A percentile compares a stretch with the other conserved stretches of the same genome.
Evolutionary conservation across 2,329 filamentous ascomycete species (phyloP).

Genomic region (Chrysosphaeria jannelii): DNA sequence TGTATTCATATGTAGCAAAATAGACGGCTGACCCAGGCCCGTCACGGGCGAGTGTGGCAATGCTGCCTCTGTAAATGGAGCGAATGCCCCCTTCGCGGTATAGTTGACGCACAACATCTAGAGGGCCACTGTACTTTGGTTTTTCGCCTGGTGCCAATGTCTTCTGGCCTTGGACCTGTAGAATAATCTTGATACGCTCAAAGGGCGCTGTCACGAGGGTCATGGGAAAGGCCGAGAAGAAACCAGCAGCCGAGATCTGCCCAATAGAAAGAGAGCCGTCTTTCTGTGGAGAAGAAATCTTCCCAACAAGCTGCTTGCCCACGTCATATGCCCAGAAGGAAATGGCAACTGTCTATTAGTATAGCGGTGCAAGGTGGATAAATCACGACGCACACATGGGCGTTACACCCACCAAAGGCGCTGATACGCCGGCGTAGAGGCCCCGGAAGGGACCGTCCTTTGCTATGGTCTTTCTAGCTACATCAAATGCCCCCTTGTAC

Average conservation of each 20-base stretch:
- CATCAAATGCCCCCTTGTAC: slow-evolving; percentile 72
- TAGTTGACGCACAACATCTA: slow-evolving; percentile 77
- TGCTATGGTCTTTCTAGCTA: slow-evolving; percentile 65
- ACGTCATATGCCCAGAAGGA: slow-evolving; percentile 76
- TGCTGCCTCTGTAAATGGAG: slow-evolving; percentile 72
- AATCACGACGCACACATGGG: slow-evolving; percentile 62
- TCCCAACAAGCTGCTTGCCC: slow-evolving; percentile 63
- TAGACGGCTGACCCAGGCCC: slow-evolving; percentile 83
- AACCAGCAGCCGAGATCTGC: slow-evolving; percentile 75
- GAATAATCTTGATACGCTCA: slow-evolving; percentile 92
- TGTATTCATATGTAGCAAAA: slow-evolving; percentile 89
- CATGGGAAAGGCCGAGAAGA: slow-evolving; percentile 95
- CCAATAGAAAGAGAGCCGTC: slow-evolving; percentile 47
- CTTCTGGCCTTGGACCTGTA: slow-evolving; percentile 91
- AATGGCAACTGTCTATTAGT: slow-evolving; percentile 23
- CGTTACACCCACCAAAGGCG: slow-evolving; percentile 80
- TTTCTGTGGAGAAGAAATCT: slow-evolving; percentile 30
- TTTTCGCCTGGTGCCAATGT: slow-evolving; percentile 63
- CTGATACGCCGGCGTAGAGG: slow-evolving; percentile 87
- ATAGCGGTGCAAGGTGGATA: neutral
- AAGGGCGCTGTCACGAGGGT: slow-evolving; percentile 96
- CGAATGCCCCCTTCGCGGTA: slow-evolving; percentile 75
- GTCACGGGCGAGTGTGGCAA: slow-evolving; percentile 78
- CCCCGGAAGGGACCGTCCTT: slow-evolving; percentile 56
- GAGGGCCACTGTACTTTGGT: slow-evolving; percentile 60